Evolutionary conservation across 2,329 filamentous ascomycete species (phyloP).

Genomic region (Kalaharituber pfeilii): DNA sequence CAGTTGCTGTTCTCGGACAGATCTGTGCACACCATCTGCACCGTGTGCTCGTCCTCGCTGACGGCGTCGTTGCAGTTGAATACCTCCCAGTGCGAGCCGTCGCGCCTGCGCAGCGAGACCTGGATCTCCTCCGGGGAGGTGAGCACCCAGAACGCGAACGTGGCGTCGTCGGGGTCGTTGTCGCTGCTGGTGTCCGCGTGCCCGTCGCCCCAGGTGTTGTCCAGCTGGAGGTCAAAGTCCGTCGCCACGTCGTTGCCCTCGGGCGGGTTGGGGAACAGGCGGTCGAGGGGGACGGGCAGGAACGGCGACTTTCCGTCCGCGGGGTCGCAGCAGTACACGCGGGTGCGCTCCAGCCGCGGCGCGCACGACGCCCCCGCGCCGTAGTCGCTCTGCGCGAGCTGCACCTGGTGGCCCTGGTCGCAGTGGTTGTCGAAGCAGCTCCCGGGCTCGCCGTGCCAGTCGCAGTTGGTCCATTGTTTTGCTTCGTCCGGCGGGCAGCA

Average conservation of each 20-base stretch:
- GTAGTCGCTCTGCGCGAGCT: conserved; percentile 23
- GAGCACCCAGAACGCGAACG: conserved; percentile 27
- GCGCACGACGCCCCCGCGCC: conserved; percentile 22
- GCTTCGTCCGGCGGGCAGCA: conserved; percentile 23
- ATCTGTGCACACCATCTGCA: conserved; percentile 29
- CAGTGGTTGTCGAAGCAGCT: conserved; percentile 27
- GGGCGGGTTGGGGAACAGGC: conserved; percentile 27
- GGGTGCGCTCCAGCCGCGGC: conserved; percentile 17
- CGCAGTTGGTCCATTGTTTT: conserved; percentile 25
- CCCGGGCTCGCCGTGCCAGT: conserved; percentile 27
- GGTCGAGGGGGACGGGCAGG: conserved; percentile 27
- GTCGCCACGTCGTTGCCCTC: conserved; percentile 23
- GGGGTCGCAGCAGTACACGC: conserved; percentile 26
- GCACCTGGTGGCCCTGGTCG: conserved; percentile 19
- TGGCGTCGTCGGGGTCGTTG: conserved; percentile 23
- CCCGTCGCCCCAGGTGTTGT: conserved; percentile 17
- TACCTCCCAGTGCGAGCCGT: conserved; percentile 33
- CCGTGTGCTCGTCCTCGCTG: conserved; percentile 25
- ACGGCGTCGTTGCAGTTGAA: conserved; percentile 25
- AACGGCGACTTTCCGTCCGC: conserved; percentile 23
- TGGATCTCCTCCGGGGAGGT: conserved; percentile 25
- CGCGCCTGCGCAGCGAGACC: conserved; percentile 28
- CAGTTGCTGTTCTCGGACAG: conserved; percentile 26
- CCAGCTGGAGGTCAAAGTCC: conserved; percentile 24
- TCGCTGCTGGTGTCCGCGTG: conserved; percentile 3